phyloP scores from a whole-genome alignment of 1,139 yeast genomes.

The Kodamaea anthophila region DNA sequence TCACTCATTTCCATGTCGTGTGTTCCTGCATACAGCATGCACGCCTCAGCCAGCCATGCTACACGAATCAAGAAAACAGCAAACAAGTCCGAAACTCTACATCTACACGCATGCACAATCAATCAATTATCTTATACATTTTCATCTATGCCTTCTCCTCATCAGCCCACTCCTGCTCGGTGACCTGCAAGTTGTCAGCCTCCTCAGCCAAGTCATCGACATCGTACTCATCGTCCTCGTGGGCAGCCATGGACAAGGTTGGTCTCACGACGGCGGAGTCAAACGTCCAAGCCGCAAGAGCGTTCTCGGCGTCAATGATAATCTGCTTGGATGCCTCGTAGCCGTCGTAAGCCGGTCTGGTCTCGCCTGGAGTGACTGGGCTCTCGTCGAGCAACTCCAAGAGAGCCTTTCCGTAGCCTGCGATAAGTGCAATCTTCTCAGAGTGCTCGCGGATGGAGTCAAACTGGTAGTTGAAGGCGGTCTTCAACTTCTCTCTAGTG shows the following conservation, averaged over 20 bases:
- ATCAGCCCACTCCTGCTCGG: constrained; percentile 45
- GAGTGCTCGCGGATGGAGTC: constrained; percentile 78
- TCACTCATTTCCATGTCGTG: no score
- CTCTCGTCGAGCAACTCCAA: constrained; percentile 77
- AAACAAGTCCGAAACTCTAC: no score
- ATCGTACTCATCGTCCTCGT: constrained; percentile 67
- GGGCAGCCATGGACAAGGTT: constrained; percentile 73
- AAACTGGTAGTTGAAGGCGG: constrained; percentile 78
- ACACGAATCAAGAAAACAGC: no score
- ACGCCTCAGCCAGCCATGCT: no score
- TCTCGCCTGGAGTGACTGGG: constrained; percentile 88
- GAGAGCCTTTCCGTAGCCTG: constrained; percentile 84
- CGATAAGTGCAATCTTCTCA: constrained; percentile 79
- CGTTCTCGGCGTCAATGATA: constrained; percentile 79
- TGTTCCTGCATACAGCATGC: no score
- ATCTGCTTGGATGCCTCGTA: constrained; percentile 84
- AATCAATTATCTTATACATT: no score
- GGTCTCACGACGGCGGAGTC: constrained; percentile 78
- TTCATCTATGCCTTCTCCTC: no score
- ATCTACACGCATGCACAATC: no score
- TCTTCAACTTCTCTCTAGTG: constrained; percentile 81
- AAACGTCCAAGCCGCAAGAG: constrained; percentile 78
- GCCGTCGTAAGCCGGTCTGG: constrained; percentile 84
- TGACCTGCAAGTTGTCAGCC: constrained; percentile 48
- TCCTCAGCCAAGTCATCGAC: constrained; percentile 46